These are phyloP conservation scores for Inga laurina DNA, from an alignment of 306 rosid genomes.

Conservation along the genomic window DNA sequence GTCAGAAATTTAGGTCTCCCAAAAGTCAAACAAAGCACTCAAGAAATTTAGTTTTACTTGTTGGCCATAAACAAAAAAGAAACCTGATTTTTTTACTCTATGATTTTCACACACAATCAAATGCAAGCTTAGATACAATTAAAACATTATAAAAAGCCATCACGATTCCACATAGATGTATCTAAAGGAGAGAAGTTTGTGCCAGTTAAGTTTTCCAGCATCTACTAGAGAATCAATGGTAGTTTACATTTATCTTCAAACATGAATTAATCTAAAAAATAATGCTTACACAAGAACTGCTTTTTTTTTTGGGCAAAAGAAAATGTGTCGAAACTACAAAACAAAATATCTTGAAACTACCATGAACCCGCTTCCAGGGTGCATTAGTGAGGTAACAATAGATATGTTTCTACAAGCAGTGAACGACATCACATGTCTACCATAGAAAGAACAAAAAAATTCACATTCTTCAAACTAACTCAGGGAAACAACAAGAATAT, in stretches of 20 bases:
- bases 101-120: neutral
- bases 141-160: neutral
- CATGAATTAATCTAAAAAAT: neutral
- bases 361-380: neutral
- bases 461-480: conserved; percentile 28
- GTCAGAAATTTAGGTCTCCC: neutral
- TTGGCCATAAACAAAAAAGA: neutral
- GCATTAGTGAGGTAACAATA: conserved; percentile 11
- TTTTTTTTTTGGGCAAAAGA: neutral
- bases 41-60: neutral
- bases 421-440: neutral
- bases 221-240: neutral
- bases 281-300: neutral
- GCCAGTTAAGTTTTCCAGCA: neutral
- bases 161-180: neutral
- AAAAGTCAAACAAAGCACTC: neutral
- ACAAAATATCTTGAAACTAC: neutral
- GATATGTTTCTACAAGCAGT: conserved; percentile 11
- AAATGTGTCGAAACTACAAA: neutral
- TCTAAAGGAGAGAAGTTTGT: neutral
- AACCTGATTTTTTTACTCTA: neutral
- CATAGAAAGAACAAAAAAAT: conserved; percentile 14
- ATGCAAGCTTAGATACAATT: neutral
- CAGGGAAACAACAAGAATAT: conserved; percentile 28
- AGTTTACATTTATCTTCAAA: conserved; percentile 2